phyloP scores from a whole-genome alignment of 345 rosid species.

The Adansonia digitata region DNA sequence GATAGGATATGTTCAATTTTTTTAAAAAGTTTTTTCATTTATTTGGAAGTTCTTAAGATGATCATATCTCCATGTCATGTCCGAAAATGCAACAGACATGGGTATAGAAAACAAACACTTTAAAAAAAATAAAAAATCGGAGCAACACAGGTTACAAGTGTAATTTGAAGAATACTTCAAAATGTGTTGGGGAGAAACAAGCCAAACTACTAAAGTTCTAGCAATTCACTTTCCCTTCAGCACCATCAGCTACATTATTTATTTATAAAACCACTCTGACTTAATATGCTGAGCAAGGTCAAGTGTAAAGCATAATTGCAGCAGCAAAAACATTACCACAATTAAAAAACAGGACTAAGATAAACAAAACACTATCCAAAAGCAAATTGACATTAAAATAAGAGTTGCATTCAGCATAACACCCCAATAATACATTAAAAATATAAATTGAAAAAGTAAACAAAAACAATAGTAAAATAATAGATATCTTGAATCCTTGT shows the following conservation, averaged over 20 bases:
- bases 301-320: conserved; percentile 8
- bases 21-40: too few species aligned
- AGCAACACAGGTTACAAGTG: not conserved
- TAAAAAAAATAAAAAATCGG: not conserved
- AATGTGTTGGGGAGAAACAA: not conserved
- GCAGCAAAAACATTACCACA: conserved; percentile 2
- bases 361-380: not conserved
- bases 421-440: too few species aligned
- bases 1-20: too few species aligned
- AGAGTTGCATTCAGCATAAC: too few species aligned
- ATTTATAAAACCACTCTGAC: not conserved
- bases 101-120: not conserved
- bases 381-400: not conserved
- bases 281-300: not conserved
- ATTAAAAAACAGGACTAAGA: not conserved
- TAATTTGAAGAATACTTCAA: not conserved
- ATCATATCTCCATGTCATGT: too few species aligned
- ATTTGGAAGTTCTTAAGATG: too few species aligned
- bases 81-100: too few species aligned
- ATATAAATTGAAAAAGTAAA: too few species aligned
- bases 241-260: not conserved
- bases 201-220: not conserved
- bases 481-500: too few species aligned
- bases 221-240: not conserved
- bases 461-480: too few species aligned